Conservation (phyloP, 2,329 filamentous ascomycete species). For the Thelonectria blattea region DNA sequence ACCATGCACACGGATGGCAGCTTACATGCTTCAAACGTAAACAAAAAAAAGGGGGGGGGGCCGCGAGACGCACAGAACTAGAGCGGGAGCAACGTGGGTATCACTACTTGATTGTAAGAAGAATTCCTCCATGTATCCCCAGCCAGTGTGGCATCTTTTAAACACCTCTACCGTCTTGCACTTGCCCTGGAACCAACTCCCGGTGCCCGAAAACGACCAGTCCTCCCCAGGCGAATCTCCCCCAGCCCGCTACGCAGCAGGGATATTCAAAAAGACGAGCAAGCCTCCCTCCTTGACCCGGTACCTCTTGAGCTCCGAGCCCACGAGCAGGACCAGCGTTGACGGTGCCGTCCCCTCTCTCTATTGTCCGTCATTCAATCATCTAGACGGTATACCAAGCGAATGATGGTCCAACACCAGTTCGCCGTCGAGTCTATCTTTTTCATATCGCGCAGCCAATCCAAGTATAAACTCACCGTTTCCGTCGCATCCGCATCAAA, state of each 20-base stretch:
- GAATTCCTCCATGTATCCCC: conserved; percentile 17
- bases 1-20: too few relatives aligned
- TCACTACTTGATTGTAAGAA: conserved; percentile 27
- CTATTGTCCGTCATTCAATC: conserved; percentile 21
- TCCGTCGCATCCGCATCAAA: conserved; percentile 59
- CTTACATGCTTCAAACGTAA: too few relatives aligned
- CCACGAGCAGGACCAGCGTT: conserved; percentile 5
- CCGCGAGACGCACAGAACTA: neutral
- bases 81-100: conserved; percentile 16
- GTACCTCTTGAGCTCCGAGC: neutral
- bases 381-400: conserved; percentile 52
- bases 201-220: neutral
- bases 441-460: conserved; percentile 65
- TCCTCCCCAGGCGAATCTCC: neutral
- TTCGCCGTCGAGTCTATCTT: conserved; percentile 58
- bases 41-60: too few relatives aligned
- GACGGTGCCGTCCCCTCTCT: neutral
- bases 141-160: conserved; percentile 26
- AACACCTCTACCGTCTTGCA: conserved; percentile 28
- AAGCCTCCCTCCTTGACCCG: conserved; percentile 12
- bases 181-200: conserved; percentile 5
- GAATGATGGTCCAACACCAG: conserved; percentile 62
- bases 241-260: conserved; percentile 9
- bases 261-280: conserved; percentile 14
- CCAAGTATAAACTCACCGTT: conserved; percentile 59